Conservation (phyloP, 2,329 filamentous ascomycete species). For the Macrophomina phaseolina region DNA sequence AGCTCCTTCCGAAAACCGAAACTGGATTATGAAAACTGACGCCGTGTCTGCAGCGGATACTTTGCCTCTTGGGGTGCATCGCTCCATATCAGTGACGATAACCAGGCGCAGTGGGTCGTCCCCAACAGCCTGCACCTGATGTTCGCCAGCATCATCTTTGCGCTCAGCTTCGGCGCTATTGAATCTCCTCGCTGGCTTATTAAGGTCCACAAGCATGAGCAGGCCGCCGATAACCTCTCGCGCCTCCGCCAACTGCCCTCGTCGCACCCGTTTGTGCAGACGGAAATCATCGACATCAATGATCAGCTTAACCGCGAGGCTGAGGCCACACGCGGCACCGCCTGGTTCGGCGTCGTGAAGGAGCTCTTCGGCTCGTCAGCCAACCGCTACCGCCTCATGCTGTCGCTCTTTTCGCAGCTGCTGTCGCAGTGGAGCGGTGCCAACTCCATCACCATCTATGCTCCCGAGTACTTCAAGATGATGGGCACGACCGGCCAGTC, state of each 20-base stretch:
- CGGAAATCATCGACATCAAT: conserved; percentile 69
- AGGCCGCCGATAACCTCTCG: conserved; percentile 63
- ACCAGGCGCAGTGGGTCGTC: conserved; percentile 61
- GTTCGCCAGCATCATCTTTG: conserved; percentile 73
- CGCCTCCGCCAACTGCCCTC: conserved; percentile 64
- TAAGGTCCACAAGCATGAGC: conserved; percentile 65
- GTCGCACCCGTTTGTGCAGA: conserved; percentile 65
- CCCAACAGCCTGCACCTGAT: conserved; percentile 79
- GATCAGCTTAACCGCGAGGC: conserved; percentile 71
- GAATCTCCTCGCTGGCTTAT: conserved; percentile 76
- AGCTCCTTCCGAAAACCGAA: not conserved
- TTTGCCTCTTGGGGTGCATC: conserved; percentile 68
- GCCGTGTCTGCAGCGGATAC: conserved; percentile 58
- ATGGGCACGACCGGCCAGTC: conserved; percentile 72
- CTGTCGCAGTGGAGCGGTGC: conserved; percentile 77
- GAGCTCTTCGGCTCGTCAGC: conserved; percentile 71
- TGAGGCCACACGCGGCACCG: conserved; percentile 70
- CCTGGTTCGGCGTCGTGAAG: conserved; percentile 68
- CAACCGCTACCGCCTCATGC: conserved; percentile 75
- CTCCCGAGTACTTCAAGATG: conserved; percentile 73
- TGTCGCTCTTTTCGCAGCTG: conserved; percentile 72
- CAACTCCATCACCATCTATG: conserved; percentile 77
- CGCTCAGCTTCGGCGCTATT: conserved; percentile 70
- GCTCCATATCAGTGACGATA: conserved; percentile 56
- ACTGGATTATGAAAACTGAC: not conserved